Conservation (phyloP, 2,329 filamentous ascomycete species). For the Immersiporthe knoxdaviesiana region DNA sequence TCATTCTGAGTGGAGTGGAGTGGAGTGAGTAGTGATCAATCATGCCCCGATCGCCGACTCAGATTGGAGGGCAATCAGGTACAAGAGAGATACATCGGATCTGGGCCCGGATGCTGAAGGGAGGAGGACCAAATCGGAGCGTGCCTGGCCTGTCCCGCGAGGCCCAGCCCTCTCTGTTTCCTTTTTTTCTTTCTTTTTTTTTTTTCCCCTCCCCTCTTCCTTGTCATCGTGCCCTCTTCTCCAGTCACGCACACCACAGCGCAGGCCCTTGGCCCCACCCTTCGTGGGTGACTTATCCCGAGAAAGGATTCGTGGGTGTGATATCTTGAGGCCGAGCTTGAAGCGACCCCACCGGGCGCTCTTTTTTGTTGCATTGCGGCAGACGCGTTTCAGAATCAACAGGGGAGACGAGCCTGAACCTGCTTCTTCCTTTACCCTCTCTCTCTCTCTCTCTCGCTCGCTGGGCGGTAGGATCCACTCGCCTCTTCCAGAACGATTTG, state of each 20-base stretch:
- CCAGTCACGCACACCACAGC: background rate
- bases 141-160: conserved; percentile 19
- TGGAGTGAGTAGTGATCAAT: background rate
- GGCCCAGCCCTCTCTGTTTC: background rate
- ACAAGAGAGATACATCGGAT: background rate
- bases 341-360: background rate
- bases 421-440: background rate
- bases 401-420: conserved; percentile 3
- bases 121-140: conserved; percentile 25
- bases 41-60: background rate
- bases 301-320: conserved; percentile 4
- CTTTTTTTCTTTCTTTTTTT: too few species aligned
- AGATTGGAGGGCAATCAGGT: background rate
- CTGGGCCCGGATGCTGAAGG: conserved; percentile 11
- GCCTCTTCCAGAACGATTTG: conserved; percentile 27
- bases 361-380: conserved; percentile 19
- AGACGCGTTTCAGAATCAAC: conserved; percentile 21
- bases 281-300: background rate
- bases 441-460: background rate
- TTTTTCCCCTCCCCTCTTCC: too few species aligned
- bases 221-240: background rate
- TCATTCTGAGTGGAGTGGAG: background rate
- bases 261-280: background rate
- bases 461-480: conserved; percentile 14
- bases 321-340: conserved; percentile 7